Percentiles rank a stretch among this genome's conserved stretches.
phyloP scores from a whole-genome alignment of 1,139 yeast genomes.

The Geotrichum cucujoidarum region DNA sequence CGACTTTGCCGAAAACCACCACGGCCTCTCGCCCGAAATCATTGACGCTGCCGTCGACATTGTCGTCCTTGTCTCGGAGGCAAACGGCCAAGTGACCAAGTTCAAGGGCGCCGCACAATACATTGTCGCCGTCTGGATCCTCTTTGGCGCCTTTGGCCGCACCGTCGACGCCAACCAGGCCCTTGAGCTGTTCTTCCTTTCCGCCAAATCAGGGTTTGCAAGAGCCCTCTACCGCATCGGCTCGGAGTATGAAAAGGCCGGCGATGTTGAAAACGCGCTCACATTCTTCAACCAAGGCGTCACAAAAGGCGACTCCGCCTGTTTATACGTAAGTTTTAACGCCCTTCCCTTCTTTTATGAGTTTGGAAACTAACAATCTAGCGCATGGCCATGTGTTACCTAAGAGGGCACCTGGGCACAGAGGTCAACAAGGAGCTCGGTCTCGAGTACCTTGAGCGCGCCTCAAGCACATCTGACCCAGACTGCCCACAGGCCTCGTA shows the following conservation, averaged over 20 bases:
- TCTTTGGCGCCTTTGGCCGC: constrained; percentile 31
- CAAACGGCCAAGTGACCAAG: constrained; percentile 23
- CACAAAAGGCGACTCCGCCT: constrained; percentile 20
- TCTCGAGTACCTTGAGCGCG: constrained; percentile 30
- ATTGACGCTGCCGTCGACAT: constrained; percentile 30
- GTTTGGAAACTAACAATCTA: too few relatives aligned
- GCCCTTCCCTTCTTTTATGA: not conserved
- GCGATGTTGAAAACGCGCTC: constrained; percentile 21
- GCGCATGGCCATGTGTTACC: constrained; percentile 36
- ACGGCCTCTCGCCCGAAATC: constrained; percentile 28
- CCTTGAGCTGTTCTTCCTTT: constrained; percentile 29
- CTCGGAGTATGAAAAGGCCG: constrained; percentile 25
- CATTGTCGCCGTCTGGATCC: constrained; percentile 32
- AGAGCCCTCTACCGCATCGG: constrained; percentile 39
- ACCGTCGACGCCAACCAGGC: constrained; percentile 26
- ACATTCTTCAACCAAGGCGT: constrained; percentile 21
- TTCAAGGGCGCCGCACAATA: constrained; percentile 33
- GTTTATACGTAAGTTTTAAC: constrained; percentile 15
- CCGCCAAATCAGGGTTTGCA: constrained; percentile 34
- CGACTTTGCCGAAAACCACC: constrained; percentile 32
- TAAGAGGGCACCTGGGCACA: constrained; percentile 36
- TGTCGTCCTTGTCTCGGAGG: constrained; percentile 26
- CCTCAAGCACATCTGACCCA: constrained; percentile 34
- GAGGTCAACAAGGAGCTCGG: constrained; percentile 30
- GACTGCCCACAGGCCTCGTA: constrained; percentile 40